Percentiles rank a stretch among this genome's conserved stretches.
phyloP scores from a whole-genome alignment of 2,329 filamentous ascomycete species.

The Pyrenophora teres region DNA sequence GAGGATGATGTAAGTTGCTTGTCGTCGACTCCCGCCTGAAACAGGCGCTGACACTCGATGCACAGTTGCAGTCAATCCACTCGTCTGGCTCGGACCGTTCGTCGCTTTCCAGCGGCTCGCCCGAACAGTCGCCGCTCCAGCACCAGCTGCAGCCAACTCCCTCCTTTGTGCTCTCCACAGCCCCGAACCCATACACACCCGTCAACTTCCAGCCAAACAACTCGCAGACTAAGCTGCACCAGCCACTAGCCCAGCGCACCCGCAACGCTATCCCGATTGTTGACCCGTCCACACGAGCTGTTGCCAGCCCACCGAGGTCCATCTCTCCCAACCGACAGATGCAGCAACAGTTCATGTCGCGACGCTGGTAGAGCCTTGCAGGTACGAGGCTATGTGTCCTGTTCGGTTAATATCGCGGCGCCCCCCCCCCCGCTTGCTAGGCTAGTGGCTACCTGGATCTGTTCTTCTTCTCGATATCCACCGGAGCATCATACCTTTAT shows the following conservation, averaged over 20 bases:
- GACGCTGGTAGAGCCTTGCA: slow-evolving; percentile 54
- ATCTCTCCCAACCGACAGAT: slow-evolving; percentile 68
- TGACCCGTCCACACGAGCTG: slow-evolving; percentile 89
- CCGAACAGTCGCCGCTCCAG: slow-evolving; percentile 87
- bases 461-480: slow-evolving; percentile 46
- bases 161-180: slow-evolving; percentile 70
- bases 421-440: slow-evolving; percentile 42
- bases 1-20: slow-evolving; percentile 78
- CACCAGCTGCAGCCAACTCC: slow-evolving; percentile 76
- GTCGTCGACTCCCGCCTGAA: slow-evolving; percentile 27
- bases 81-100: slow-evolving; percentile 89
- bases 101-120: slow-evolving; percentile 91
- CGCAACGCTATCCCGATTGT: slow-evolving; percentile 98
- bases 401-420: slow-evolving; percentile 43
- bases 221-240: slow-evolving; percentile 77
- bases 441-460: slow-evolving; percentile 49
- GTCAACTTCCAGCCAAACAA: slow-evolving; percentile 63
- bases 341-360: slow-evolving; percentile 57
- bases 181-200: slow-evolving; percentile 60
- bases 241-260: slow-evolving; percentile 84
- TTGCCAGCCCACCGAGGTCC: slow-evolving; percentile 83
- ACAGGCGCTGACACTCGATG: slow-evolving; percentile 42
- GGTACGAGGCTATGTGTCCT: slow-evolving; percentile 40
- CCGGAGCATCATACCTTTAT: slow-evolving; percentile 48
- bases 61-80: slow-evolving; percentile 86